Percentiles rank a stretch among this genome's conserved stretches.
Conservation (phyloP, 345 rosid species). For the Melaleuca quinquenervia region DNA sequence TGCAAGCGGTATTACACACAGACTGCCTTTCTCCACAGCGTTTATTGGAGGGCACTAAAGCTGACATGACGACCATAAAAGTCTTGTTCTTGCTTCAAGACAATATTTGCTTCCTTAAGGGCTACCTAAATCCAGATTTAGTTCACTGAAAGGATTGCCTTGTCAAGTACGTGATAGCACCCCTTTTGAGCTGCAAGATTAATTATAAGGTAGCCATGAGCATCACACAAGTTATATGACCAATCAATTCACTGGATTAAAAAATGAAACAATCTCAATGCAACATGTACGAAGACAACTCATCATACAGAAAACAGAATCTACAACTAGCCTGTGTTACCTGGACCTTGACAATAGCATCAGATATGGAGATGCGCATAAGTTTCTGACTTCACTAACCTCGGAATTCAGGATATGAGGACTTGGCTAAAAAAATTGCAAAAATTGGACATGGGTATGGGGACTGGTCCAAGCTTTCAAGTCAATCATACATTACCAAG, state of each 20-base stretch:
- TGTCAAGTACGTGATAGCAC: constrained; percentile 51
- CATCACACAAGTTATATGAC: neutral
- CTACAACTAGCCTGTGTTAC: neutral
- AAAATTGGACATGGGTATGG: neutral
- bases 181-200: constrained; percentile 72
- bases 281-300: neutral
- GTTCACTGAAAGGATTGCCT: neutral
- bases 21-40: neutral
- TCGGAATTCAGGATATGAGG: neutral
- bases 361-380: neutral
- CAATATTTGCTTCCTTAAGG: neutral
- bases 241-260: neutral
- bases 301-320: neutral
- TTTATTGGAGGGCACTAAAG: neutral
- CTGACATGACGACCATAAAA: neutral
- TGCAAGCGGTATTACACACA: neutral
- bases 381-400: neutral
- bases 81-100: neutral
- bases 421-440: neutral
- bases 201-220: neutral
- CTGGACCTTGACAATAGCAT: neutral
- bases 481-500: neutral
- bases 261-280: neutral
- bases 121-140: neutral
- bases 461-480: neutral